Evolutionary conservation across 495 filamentous ascomycete genomes (phyloP), one percentile per base, ranked within the genome.

Genomic region (Penicillium atrosanguineum): DNA sequence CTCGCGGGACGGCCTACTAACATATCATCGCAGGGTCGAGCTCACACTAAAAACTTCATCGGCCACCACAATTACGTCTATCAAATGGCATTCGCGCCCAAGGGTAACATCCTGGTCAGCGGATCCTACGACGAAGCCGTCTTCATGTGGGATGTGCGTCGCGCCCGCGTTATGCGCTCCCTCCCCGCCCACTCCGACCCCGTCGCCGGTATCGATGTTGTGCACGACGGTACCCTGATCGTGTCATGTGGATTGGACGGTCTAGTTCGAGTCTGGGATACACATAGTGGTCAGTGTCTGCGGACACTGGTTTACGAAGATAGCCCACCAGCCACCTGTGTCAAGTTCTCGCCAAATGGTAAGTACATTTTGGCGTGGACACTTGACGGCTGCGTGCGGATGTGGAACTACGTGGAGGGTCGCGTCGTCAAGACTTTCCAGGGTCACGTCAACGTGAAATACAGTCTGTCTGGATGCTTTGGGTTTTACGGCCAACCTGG

Each of bases 41-140:
- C 86, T 58, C 76, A 87, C 68, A 72, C 80, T 0, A 74, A 71
- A 20, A 84, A 88, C 7, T 78, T 97, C 56, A 69, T 85, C 28
- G 92, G 94, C 39, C 94, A 98, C 66, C 92, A 97, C 66, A 97
- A 92, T 65, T 97, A 96, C 74, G 86, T 98, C 41, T 96, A 93
- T 70, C 86, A 86, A 34, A 79, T 98, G 44, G 90, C 92, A 19
- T 98, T 97, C 70, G 89, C 89, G 15, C 94, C 95, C 1, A 96
- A 96, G 70, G 95, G 94, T 36, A 97, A 97, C 62, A 96, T 96
- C 61, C 82, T 98, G 16, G 94, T 88, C 36, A 92, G 88, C 52
- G 95, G 94, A 16, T 93, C 89, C 60, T 97, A 96, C 70, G 94
- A 97, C 61, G 94, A 98, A 76, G 94, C 95, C 8, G 88, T 98